Evolutionary conservation across 371 early-diverging fungal species (phyloP).

Genomic region (Apophysomyces variabilis): DNA sequence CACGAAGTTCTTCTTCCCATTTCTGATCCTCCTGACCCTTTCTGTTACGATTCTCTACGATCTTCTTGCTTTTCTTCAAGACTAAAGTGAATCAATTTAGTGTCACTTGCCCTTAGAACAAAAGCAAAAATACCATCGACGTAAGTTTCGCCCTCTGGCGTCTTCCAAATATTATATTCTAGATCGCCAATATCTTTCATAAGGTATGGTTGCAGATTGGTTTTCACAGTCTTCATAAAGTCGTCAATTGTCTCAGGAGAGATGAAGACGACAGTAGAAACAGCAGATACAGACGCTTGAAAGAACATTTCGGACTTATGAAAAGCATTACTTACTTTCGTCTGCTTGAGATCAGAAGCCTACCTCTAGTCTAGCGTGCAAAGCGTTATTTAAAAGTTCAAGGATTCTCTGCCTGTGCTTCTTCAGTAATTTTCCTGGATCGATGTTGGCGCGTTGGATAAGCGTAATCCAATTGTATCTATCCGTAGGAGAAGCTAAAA

Average conservation of each 20-base stretch:
- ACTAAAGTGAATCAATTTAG: conserved; percentile 19
- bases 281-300: conserved; percentile 58
- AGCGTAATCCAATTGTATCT: conserved; percentile 87
- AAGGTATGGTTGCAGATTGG: conserved; percentile 50
- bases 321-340: conserved; percentile 28
- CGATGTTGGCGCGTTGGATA: conserved; percentile 73
- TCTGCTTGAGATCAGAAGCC: background rate
- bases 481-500: conserved; percentile 61
- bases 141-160: conserved; percentile 68
- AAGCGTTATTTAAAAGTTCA: conserved; percentile 44
- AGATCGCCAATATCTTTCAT: conserved; percentile 57
- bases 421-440: conserved; percentile 73
- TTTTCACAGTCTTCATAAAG: conserved; percentile 49
- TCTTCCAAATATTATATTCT: conserved; percentile 70
- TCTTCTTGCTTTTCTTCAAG: conserved; percentile 52
- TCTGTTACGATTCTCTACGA: conserved; percentile 54
- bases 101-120: background rate
- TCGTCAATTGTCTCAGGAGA: conserved; percentile 51
- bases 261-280: conserved; percentile 65
- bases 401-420: conserved; percentile 44
- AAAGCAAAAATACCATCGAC: conserved; percentile 54
- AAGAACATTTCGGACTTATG: conserved; percentile 52
- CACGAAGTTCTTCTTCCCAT: conserved; percentile 86
- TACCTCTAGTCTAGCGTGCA: conserved; percentile 31
- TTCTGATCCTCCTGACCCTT: conserved; percentile 73